These are phyloP conservation scores for Exophiala calicioides DNA, from an alignment of 2,329 filamentous ascomycete genomes.

Conservation along the genomic window DNA sequence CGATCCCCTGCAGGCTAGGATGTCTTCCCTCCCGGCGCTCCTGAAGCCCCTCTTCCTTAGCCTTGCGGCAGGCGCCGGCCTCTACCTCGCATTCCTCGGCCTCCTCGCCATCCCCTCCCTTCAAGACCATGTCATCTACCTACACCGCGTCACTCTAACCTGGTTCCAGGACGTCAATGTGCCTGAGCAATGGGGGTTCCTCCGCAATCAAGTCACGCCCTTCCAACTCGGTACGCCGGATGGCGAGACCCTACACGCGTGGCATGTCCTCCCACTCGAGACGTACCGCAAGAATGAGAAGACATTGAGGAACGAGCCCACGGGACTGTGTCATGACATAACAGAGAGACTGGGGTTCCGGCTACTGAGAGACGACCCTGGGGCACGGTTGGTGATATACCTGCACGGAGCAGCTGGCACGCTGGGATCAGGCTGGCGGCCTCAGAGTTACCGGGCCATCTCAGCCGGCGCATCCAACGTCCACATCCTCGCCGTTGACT, in stretches of 20 bases:
- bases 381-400: constrained; percentile 49
- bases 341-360: constrained; percentile 42
- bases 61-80: constrained; percentile 24
- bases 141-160: constrained; percentile 56
- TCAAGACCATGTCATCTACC: constrained; percentile 60
- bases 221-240: constrained; percentile 46
- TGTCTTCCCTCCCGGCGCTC: constrained; percentile 10
- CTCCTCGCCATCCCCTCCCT: constrained; percentile 49
- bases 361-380: constrained; percentile 49
- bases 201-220: constrained; percentile 52
- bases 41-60: constrained; percentile 10
- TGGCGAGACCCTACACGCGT: constrained; percentile 44
- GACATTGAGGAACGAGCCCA: constrained; percentile 43
- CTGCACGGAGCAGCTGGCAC: constrained; percentile 61
- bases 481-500: constrained; percentile 64
- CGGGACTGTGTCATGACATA: constrained; percentile 39
- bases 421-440: constrained; percentile 57
- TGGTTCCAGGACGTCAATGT: constrained; percentile 56
- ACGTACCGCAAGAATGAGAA: constrained; percentile 47
- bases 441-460: constrained; percentile 58
- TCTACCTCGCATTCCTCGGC: constrained; percentile 49
- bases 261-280: constrained; percentile 53
- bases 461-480: constrained; percentile 55
- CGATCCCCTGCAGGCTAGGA: constrained; percentile 4
- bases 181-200: constrained; percentile 52